phyloP scores from a whole-genome alignment of 805 yeast genomes.

The Vanderwaltozyma tropicalis region DNA sequence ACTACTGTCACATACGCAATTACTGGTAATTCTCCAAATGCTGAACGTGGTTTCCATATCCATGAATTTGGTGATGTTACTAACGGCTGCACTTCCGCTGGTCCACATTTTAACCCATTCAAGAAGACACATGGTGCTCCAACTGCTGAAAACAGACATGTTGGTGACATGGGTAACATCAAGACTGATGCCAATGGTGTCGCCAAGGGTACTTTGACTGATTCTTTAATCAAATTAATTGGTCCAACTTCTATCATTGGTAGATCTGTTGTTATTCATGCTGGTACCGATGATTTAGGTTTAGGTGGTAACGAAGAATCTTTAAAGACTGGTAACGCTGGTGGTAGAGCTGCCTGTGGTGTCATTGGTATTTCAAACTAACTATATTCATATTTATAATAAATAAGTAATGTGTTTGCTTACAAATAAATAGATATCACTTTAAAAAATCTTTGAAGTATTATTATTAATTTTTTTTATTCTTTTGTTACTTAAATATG shows the following conservation, averaged over 20 bases:
- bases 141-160: constrained; percentile 38
- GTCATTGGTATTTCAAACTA: constrained; percentile 57
- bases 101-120: constrained; percentile 94
- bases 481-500: not conserved
- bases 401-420: too few species aligned
- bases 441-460: too few species aligned
- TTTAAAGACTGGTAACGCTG: constrained; percentile 93
- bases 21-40: constrained; percentile 78
- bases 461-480: too few species aligned
- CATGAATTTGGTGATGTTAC: constrained; percentile 95
- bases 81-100: constrained; percentile 97
- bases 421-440: not conserved
- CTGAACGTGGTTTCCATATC: constrained; percentile 93
- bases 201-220: constrained; percentile 84
- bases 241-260: constrained; percentile 88
- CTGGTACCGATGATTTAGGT: constrained; percentile 88
- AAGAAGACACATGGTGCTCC: constrained; percentile 88
- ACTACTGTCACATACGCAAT: constrained; percentile 84
- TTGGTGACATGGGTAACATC: constrained; percentile 93
- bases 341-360: constrained; percentile 98
- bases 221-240: constrained; percentile 62
- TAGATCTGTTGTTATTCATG: constrained; percentile 91
- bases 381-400: constrained; percentile 2
- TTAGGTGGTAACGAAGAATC: constrained; percentile 89
- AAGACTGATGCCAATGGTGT: constrained; percentile 78